A percentile compares a stretch with the other conserved stretches of the same genome.
Evolutionary conservation across 805 yeast genomes (phyloP).

Genomic region (Zygoascus tannicola): DNA sequence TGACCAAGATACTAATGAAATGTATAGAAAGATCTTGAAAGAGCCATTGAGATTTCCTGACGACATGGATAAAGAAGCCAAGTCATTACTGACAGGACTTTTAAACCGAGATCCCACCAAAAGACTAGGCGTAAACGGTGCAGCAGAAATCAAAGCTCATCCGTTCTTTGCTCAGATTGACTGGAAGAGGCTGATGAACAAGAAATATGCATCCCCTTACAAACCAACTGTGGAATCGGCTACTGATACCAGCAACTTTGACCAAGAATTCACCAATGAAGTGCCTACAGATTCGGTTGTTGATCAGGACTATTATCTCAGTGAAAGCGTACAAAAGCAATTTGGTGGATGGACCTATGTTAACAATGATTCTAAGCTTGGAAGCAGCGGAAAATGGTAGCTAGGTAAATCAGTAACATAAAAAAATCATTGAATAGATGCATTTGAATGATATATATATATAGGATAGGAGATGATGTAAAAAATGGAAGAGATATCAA

Average conservation of each 20-base stretch:
- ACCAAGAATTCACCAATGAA: constrained; percentile 77
- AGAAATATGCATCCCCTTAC: constrained; percentile 91
- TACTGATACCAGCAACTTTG: constrained; percentile 88
- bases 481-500: too few relatives aligned
- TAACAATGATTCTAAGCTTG: constrained; percentile 24
- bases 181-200: constrained; percentile 73
- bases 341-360: constrained; percentile 97
- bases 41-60: constrained; percentile 85
- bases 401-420: too few relatives aligned
- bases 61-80: constrained; percentile 78
- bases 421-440: too few relatives aligned
- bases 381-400: constrained; percentile 27
- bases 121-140: constrained; percentile 71
- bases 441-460: too few relatives aligned
- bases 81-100: constrained; percentile 63
- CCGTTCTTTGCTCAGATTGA: constrained; percentile 82
- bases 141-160: constrained; percentile 75
- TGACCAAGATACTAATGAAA: constrained; percentile 84
- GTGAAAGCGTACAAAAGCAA: constrained; percentile 93
- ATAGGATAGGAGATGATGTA: too few relatives aligned
- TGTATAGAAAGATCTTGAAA: constrained; percentile 89
- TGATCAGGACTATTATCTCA: constrained; percentile 62
- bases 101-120: constrained; percentile 77
- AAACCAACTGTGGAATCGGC: constrained; percentile 84
- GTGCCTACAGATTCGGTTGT: constrained; percentile 93